Conservation (phyloP, 1,284 basidiomycete species). For the Anthracocystis setariae region DNA sequence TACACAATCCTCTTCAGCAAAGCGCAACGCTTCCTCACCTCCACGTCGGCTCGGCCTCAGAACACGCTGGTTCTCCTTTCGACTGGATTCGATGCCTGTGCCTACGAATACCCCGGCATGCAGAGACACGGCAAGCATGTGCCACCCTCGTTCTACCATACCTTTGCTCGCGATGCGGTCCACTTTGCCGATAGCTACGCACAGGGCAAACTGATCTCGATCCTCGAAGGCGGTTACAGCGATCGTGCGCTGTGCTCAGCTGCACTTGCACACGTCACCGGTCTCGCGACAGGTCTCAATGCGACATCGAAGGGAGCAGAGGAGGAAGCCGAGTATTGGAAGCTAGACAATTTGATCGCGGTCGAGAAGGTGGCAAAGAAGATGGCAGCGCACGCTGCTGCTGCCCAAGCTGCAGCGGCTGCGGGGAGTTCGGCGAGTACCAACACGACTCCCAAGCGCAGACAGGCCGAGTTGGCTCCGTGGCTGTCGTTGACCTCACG, state of each 20-base stretch:
- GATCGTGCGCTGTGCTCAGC: slow-evolving; percentile 80
- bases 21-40: slow-evolving; percentile 78
- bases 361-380: slow-evolving; percentile 57
- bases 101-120: slow-evolving; percentile 91
- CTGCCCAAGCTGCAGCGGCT: slow-evolving; percentile 3
- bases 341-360: slow-evolving; percentile 48
- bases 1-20: slow-evolving; percentile 79
- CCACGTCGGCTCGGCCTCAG: slow-evolving; percentile 75
- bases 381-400: slow-evolving; percentile 46
- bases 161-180: slow-evolving; percentile 80
- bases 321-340: slow-evolving; percentile 41
- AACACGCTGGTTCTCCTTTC: slow-evolving; percentile 76
- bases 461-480: slow-evolving; percentile 37
- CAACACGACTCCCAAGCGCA: slow-evolving; percentile 35
- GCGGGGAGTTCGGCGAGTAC: slow-evolving; percentile 4
- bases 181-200: slow-evolving; percentile 77
- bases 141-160: slow-evolving; percentile 84
- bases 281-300: slow-evolving; percentile 16
- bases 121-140: slow-evolving; percentile 90
- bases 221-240: slow-evolving; percentile 94
- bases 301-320: not conserved
- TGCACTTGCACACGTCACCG: slow-evolving; percentile 58
- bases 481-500: slow-evolving; percentile 48
- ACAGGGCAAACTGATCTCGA: slow-evolving; percentile 79
- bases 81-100: slow-evolving; percentile 88